Conservation (phyloP, 2,329 filamentous ascomycete species). For the Phialophora macrospora region DNA sequence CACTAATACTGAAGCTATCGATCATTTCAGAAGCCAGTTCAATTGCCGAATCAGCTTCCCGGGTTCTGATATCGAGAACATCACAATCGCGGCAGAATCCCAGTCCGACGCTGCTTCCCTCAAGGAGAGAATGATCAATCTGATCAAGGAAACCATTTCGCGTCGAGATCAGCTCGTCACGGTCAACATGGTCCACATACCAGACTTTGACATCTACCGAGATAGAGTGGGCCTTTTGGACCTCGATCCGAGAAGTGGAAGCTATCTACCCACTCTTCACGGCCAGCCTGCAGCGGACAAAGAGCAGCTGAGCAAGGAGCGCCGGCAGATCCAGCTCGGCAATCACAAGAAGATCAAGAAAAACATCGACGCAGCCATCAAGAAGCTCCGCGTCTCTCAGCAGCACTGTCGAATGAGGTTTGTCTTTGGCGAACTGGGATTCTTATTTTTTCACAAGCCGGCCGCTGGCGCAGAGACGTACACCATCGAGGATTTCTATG, state of each 20-base stretch:
- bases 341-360: constrained; percentile 44
- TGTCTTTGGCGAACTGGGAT: constrained; percentile 49
- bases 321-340: constrained; percentile 39
- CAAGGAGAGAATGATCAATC: constrained; percentile 32
- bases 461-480: constrained; percentile 40
- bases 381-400: constrained; percentile 43
- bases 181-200: constrained; percentile 33
- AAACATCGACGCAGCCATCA: constrained; percentile 43
- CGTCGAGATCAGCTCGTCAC: constrained; percentile 29
- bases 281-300: constrained; percentile 33
- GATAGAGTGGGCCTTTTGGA: constrained; percentile 31
- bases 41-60: constrained; percentile 30
- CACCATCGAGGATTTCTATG: constrained; percentile 48
- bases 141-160: constrained; percentile 37
- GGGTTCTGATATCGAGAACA: constrained; percentile 4
- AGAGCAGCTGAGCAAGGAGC: constrained; percentile 38
- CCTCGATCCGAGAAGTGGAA: constrained; percentile 22
- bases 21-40: constrained; percentile 27
- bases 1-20: constrained; percentile 24
- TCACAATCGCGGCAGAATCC: constrained; percentile 29
- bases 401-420: constrained; percentile 50
- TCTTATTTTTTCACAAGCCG: constrained; percentile 46
- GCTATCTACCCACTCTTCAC: constrained; percentile 36
- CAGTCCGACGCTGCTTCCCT: constrained; percentile 24
- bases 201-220: constrained; percentile 31